Conservation (phyloP, 805 yeast species). For the Candida xyloterini region DNA sequence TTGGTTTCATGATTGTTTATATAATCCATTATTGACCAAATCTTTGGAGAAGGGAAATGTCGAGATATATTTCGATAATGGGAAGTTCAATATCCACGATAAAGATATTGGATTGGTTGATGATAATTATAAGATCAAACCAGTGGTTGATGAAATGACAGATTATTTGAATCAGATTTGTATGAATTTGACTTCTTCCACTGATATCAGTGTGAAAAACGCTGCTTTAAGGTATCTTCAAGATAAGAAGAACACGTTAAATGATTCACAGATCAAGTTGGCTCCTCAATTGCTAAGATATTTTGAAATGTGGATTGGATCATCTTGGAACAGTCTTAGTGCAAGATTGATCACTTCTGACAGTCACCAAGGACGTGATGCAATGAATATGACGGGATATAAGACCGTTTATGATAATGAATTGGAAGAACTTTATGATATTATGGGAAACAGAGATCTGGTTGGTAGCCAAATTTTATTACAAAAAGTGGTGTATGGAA, state of each 20-base stretch:
- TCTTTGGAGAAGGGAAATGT: conserved; percentile 33
- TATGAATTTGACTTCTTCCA: conserved; percentile 28
- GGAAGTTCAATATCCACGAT: conserved; percentile 20
- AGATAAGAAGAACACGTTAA: conserved; percentile 43
- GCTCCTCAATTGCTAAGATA: conserved; percentile 52
- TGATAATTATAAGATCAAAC: conserved; percentile 48
- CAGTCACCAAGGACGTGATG: conserved; percentile 57
- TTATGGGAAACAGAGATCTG: conserved; percentile 13
- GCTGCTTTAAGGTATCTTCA: conserved; percentile 47
- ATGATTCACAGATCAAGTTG: conserved; percentile 46
- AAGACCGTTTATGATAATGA: conserved; percentile 34
- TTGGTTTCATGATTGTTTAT: conserved; percentile 84
- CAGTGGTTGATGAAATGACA: conserved; percentile 32
- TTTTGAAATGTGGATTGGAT: conserved; percentile 75
- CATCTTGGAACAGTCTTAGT: conserved; percentile 61
- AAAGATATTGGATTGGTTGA: conserved; percentile 35
- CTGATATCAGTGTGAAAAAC: conserved; percentile 56
- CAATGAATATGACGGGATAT: conserved; percentile 60
- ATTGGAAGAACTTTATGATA: conserved; percentile 25
- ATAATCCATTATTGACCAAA: conserved; percentile 57
- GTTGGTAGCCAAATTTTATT: conserved; percentile 18
- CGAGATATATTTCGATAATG: conserved; percentile 33
- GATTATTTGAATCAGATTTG: conserved; percentile 22
- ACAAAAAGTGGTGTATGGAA: conserved; percentile 25
- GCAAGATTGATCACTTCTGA: conserved; percentile 48